Conservation (phyloP, 176 grass and related monocot species). For the Triticum dicoccoides region DNA sequence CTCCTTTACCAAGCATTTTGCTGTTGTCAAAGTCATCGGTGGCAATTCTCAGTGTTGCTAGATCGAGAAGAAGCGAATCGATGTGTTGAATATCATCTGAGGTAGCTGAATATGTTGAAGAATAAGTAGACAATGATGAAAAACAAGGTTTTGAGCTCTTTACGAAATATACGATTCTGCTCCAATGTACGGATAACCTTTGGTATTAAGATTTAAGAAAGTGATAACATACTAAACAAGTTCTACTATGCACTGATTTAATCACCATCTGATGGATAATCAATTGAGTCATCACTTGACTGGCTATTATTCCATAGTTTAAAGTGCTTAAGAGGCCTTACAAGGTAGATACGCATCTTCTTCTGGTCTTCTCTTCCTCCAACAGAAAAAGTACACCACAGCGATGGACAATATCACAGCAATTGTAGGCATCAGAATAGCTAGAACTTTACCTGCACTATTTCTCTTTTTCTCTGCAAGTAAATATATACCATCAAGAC, state of each 20-base stretch:
- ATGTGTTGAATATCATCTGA: slow-evolving; percentile 25
- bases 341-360: neutral
- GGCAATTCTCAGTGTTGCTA: slow-evolving; percentile 43
- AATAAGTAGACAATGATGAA: neutral
- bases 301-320: neutral
- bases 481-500: neutral
- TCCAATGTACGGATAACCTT: neutral
- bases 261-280: neutral
- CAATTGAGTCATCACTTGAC: neutral
- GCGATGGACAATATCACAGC: neutral
- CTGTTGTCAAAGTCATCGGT: slow-evolving; percentile 48
- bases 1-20: slow-evolving; percentile 62
- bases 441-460: neutral
- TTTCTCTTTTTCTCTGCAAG: slow-evolving; percentile 34
- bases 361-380: slow-evolving; percentile 24
- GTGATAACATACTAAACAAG: neutral
- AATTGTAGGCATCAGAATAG: slow-evolving; percentile 31
- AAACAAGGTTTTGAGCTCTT: neutral
- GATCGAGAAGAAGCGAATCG: slow-evolving; percentile 48
- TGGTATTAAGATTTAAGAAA: neutral
- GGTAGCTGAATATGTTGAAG: slow-evolving; percentile 27
- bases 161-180: neutral
- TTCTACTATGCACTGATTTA: neutral
- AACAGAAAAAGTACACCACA: slow-evolving; percentile 12
- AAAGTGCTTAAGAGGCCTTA: slow-evolving; percentile 13